phyloP scores from a whole-genome alignment of 1,139 yeast species.

The Cylindricascospora bacillispora region DNA sequence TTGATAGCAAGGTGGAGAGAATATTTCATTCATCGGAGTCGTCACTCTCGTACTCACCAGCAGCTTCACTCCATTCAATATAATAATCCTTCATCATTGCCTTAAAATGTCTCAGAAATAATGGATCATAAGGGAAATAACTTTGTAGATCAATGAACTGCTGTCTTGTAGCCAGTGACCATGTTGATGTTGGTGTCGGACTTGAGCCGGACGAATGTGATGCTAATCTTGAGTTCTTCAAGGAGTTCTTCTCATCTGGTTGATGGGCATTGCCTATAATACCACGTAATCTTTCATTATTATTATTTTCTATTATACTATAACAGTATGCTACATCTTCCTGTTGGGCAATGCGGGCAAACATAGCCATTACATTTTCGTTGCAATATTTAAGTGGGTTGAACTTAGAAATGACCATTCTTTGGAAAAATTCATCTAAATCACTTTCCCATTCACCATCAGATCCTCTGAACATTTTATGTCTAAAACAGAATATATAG shows the following conservation, averaged over 20 bases:
- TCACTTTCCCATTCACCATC: slow-evolving; percentile 62
- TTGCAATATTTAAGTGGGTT: slow-evolving; percentile 91
- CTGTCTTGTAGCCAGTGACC: slow-evolving; percentile 39
- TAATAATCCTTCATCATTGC: slow-evolving; percentile 42
- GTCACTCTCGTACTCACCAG: slow-evolving; percentile 51
- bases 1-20: background rate
- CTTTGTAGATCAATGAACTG: slow-evolving; percentile 84
- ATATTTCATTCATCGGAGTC: slow-evolving; percentile 22
- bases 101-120: slow-evolving; percentile 55
- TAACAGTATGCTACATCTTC: slow-evolving; percentile 88
- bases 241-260: slow-evolving; percentile 11
- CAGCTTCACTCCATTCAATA: slow-evolving; percentile 72
- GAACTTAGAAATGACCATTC: slow-evolving; percentile 75
- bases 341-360: slow-evolving; percentile 84
- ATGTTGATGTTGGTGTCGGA: slow-evolving; percentile 10
- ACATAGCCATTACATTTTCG: slow-evolving; percentile 84
- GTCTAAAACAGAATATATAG: slow-evolving; percentile 85
- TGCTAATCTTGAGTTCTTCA: slow-evolving; percentile 26
- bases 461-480: slow-evolving; percentile 39
- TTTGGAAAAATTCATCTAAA: slow-evolving; percentile 74
- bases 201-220: slow-evolving; percentile 25
- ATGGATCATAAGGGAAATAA: slow-evolving; percentile 92
- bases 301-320: slow-evolving; percentile 83
- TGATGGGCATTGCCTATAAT: slow-evolving; percentile 22
- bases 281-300: slow-evolving; percentile 34